A percentile compares a stretch with the other conserved stretches of the same genome.
These are phyloP conservation scores for Lactifluus echinatus DNA, from an alignment of 768 basidiomycete genomes.

Conservation along the genomic window DNA sequence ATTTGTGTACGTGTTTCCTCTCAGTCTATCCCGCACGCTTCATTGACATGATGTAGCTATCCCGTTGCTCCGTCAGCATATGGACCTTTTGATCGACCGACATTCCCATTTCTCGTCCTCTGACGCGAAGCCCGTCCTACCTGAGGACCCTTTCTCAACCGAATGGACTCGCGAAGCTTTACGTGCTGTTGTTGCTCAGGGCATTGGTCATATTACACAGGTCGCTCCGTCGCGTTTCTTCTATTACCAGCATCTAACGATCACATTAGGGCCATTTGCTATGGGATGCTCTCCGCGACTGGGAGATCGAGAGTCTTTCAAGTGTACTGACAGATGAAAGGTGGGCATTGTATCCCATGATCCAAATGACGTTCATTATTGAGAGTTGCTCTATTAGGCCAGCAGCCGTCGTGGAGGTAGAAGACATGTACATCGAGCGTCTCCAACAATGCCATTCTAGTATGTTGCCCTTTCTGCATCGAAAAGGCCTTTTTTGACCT, in stretches of 20 bases:
- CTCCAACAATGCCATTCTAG: slow-evolving; percentile 72
- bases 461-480: slow-evolving; percentile 27
- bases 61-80: slow-evolving; percentile 57
- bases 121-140: slow-evolving; percentile 37
- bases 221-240: slow-evolving; percentile 30
- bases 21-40: slow-evolving; percentile 16
- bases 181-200: slow-evolving; percentile 44
- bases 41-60: slow-evolving; percentile 45
- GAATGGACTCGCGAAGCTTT: slow-evolving; percentile 55
- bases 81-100: slow-evolving; percentile 46
- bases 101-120: slow-evolving; percentile 30
- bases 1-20: slow-evolving; percentile 55
- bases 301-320: slow-evolving; percentile 62
- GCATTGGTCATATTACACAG: slow-evolving; percentile 53
- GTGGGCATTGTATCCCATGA: slow-evolving; percentile 26
- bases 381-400: slow-evolving; percentile 27
- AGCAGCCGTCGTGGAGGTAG: slow-evolving; percentile 41
- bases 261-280: slow-evolving; percentile 51
- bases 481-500: background rate
- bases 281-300: slow-evolving; percentile 67
- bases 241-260: background rate
- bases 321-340: slow-evolving; percentile 37
- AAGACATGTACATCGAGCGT: slow-evolving; percentile 52
- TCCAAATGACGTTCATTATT: background rate
- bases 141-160: slow-evolving; percentile 52